Evolutionary conservation across 1,139 yeast genomes (phyloP), one percentile per base, ranked within the genome.

Genomic region (Candida albicans): DNA sequence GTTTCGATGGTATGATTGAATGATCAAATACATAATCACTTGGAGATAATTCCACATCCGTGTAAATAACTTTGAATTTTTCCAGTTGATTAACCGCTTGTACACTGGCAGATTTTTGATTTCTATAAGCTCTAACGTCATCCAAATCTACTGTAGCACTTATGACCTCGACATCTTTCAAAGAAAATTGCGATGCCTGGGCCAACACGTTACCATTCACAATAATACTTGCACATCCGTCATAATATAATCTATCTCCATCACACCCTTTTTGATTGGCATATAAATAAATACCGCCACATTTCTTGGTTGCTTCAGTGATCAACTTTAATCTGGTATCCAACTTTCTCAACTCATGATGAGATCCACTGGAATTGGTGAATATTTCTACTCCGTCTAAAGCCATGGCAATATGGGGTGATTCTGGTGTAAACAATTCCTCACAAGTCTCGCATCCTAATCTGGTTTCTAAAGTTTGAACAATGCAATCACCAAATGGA

Each of bases 191-290:
- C 1, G 87, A 73, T 1, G 95, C 98, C 62, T 93, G 99, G 0
- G 96, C 97, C 8, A 93, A 85, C 50, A 93, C 82, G 47, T 81
- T 68, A 33, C 99, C 99, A 61, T 95, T 93, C 41, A 91, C 89
- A 6, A 91, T 88, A 61, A 95, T 93, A 57, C 89, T 73, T 0
- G 99, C 96, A 67, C 96, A 88, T 1, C 99, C 99, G 65, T 93
- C 99, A 59, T 93, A 93, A 64, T 95, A 93, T 42, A 93, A 68
- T 48, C 99, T 77, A 61, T 95, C 99, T 52, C 99, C 99, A 63
- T 95, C 99, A 63, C 99, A 93, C 6, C 99, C 99, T 50, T 86
- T 84, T 66, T 95, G 99, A 62, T 93, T 93, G 18, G 99, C 82
- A 59, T 93, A 93, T 43, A 93, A 70, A 58, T 93, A 93, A 26